Conservation (phyloP, 2,329 filamentous ascomycete species). For the Sclerotinia spermophila region DNA sequence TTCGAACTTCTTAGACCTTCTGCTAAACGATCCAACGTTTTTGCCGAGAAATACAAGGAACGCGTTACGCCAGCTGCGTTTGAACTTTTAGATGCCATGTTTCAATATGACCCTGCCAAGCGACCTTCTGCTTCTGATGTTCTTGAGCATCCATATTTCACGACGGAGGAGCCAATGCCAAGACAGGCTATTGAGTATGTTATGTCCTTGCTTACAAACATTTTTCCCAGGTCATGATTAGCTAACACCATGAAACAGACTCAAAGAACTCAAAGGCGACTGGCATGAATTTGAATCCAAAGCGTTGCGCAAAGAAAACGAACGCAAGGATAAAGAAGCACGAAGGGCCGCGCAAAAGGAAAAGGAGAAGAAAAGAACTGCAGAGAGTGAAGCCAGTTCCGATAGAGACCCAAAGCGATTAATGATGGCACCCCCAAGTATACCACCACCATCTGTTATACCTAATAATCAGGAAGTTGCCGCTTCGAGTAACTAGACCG, state of each 20-base stretch:
- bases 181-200: constrained; percentile 78
- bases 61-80: constrained; percentile 76
- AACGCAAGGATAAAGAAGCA: constrained; percentile 52
- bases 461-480: neutral
- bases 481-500: neutral
- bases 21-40: constrained; percentile 67
- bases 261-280: constrained; percentile 80
- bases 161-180: constrained; percentile 70
- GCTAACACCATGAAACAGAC: constrained; percentile 41
- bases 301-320: constrained; percentile 84
- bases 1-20: constrained; percentile 84
- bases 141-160: constrained; percentile 85
- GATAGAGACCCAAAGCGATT: constrained; percentile 34
- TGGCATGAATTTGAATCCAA: constrained; percentile 99
- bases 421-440: constrained; percentile 26
- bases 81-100: constrained; percentile 78
- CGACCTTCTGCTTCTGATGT: constrained; percentile 82
- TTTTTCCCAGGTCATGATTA: neutral
- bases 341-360: constrained; percentile 34
- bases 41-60: constrained; percentile 78
- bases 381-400: constrained; percentile 24
- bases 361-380: constrained; percentile 34
- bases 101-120: constrained; percentile 80
- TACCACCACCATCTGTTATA: constrained; percentile 16
- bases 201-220: neutral